Evolutionary conservation across 2,329 filamentous ascomycete genomes (phyloP), one percentile per base, ranked within the genome.

Genomic region (Fusarium algeriense): DNA sequence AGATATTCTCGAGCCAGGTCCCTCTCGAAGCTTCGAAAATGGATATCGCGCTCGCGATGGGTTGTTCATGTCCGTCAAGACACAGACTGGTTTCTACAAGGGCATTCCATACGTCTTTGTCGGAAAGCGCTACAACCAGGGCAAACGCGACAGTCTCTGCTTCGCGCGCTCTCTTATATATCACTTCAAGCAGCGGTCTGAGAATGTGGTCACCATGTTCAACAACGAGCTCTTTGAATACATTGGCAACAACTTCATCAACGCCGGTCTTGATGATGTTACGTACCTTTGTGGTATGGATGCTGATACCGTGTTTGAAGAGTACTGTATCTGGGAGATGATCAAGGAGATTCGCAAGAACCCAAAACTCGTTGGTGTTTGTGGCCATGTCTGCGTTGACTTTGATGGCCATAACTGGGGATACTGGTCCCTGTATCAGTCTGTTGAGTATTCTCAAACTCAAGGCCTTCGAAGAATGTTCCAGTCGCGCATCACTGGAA

Each of bases 91-190:
- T 0, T 78, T 74, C 37, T 86, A 85, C 76, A 83, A 82, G 69
- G 84, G 82, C 2, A 69, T 85, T 0, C 84, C 84, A 0, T 86
- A 83, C 60, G 77, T 85, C 34, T 83, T 85, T 60, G 82, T 86
- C 40, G 82, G 85, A 49, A 86, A 86, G 73, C 78, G 82, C 17
- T 82, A 85, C 73, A 86, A 85, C 73, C 83, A 85, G 67, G 84
- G 84, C 38, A 87, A 86, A 74, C 80, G 84, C 4, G 85, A 87
- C 71, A 84, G 84, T 50, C 74, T 86, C 44, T 85, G 85, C 69
- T 81, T 86, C n/a, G 82, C 81, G 3, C 83, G 85, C 1, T 86
- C 84, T 2, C 83, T 86, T 46, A 73, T 86, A 8, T 83, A 84
- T 69, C 83, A 86, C 69, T 87, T 83, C 80, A 82, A 85, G 67